Percentiles rank a stretch among this genome's conserved stretches.
Evolutionary conservation across 108 stramenopile genomes (phyloP).

Genomic region (Cylindrotheca closterium): DNA sequence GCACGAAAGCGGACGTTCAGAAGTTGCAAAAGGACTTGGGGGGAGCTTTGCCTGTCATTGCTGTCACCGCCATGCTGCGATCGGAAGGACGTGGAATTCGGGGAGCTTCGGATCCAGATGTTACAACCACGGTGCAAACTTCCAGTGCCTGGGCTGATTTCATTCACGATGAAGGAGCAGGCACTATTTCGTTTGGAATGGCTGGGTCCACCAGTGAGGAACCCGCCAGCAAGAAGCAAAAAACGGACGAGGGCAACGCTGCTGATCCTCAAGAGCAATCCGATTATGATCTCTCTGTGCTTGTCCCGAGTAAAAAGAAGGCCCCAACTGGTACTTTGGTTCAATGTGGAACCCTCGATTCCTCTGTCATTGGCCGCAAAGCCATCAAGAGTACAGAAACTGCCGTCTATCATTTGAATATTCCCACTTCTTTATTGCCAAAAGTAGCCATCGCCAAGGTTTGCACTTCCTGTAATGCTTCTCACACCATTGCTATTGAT

Average conservation of each 20-base stretch:
- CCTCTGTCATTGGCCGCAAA: constrained; percentile 53
- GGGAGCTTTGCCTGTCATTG: constrained; percentile 44
- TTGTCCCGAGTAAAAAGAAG: constrained; percentile 10
- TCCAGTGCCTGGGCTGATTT: constrained; percentile 86
- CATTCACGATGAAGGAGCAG: constrained; percentile 69
- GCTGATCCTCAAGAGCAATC: constrained; percentile 4
- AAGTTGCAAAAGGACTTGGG: constrained; percentile 38
- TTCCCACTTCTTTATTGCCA: constrained; percentile 59
- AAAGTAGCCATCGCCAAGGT: constrained; percentile 35
- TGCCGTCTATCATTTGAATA: constrained; percentile 42
- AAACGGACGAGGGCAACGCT: constrained; percentile 13
- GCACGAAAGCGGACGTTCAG: constrained; percentile 45
- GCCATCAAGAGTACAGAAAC: constrained; percentile 22
- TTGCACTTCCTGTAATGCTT: constrained; percentile 62
- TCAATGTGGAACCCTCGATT: constrained; percentile 85
- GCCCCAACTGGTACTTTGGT: constrained; percentile 52
- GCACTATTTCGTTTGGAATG: constrained; percentile 1
- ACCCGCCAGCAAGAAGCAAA: constrained; percentile 21
- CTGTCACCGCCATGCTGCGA: constrained; percentile 69
- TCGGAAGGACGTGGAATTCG: constrained; percentile 67
- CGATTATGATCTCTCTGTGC: constrained; percentile 31
- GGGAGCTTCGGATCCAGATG: constrained; percentile 14
- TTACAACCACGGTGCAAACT: constrained; percentile 41
- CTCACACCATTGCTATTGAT: constrained; percentile 74
- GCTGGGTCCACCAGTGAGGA: constrained; percentile 1